A percentile compares a stretch with the other conserved stretches of the same genome.
Evolutionary conservation across 371 early-diverging fungal species (phyloP).

Genomic region (Mortierella polycephala): DNA sequence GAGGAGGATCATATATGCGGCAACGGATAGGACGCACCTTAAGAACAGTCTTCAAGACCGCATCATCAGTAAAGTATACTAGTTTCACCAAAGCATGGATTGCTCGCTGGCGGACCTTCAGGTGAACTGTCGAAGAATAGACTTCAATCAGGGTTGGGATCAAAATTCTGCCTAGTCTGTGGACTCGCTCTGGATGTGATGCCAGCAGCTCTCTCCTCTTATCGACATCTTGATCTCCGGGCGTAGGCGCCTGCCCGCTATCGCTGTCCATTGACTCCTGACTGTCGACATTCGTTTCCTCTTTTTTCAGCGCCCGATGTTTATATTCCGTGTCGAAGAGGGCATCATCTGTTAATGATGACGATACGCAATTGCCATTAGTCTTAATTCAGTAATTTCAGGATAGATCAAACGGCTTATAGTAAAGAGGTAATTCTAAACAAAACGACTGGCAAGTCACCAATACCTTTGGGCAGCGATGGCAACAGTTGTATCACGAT

Average conservation of each 20-base stretch:
- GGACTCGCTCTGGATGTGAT: slow-evolving; percentile 54
- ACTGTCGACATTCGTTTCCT: slow-evolving; percentile 19
- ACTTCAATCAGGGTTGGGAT: slow-evolving; percentile 68
- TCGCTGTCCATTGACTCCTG: slow-evolving; percentile 19
- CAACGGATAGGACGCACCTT: slow-evolving; percentile 22
- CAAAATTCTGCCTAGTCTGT: slow-evolving; percentile 58
- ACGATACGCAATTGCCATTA: no score
- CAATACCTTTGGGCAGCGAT: slow-evolving; percentile 67
- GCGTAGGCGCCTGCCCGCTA: slow-evolving; percentile 20
- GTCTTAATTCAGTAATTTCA: no score
- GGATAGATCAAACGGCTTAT: no score
- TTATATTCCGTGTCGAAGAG: slow-evolving; percentile 47
- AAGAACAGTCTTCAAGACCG: slow-evolving; percentile 55
- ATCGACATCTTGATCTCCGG: slow-evolving; percentile 30
- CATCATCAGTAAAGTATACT: slow-evolving; percentile 57
- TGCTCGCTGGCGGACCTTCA: slow-evolving; percentile 66
- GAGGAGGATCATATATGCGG: not conserved
- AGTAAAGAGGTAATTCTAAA: not conserved
- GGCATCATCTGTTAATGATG: slow-evolving; percentile 10
- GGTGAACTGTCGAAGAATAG: slow-evolving; percentile 67
- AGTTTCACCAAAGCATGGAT: slow-evolving; percentile 66
- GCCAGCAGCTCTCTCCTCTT: slow-evolving; percentile 57
- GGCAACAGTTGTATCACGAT: slow-evolving; percentile 71
- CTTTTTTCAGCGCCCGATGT: slow-evolving; percentile 12
- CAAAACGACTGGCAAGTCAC: not conserved